A percentile compares a stretch with the other conserved stretches of the same genome.
Evolutionary conservation across 2,329 filamentous ascomycete species (phyloP).

Genomic region (Tolypocladium amazonense): DNA sequence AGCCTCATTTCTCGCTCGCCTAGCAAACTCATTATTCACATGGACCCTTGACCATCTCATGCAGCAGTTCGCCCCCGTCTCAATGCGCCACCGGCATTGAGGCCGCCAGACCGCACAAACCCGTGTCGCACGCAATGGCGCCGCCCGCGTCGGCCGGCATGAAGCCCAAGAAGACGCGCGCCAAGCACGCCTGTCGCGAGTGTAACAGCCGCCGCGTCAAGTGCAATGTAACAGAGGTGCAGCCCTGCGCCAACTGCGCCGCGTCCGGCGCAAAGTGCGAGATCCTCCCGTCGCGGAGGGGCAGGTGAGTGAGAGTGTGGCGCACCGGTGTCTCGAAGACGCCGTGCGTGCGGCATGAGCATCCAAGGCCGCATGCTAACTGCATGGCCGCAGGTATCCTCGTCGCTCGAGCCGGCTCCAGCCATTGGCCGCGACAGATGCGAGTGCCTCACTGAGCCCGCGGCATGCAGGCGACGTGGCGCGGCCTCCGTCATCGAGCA

Average conservation of each 20-base stretch:
- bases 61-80: not conserved
- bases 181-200: conserved; percentile 23
- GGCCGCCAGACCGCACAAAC: not conserved
- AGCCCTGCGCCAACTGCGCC: conserved; percentile 22
- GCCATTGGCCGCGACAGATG: conserved; percentile 5
- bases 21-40: not conserved
- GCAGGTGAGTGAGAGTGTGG: conserved; percentile 13
- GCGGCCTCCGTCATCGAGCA: conserved; percentile 1
- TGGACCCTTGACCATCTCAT: not conserved
- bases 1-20: not conserved
- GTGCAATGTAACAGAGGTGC: conserved; percentile 23
- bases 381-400: conserved; percentile 10
- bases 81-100: not conserved
- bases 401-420: conserved; percentile 10
- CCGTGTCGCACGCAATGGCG: not conserved
- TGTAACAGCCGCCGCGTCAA: conserved; percentile 23
- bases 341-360: too few relatives aligned
- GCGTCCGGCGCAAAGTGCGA: conserved; percentile 16
- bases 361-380: not conserved
- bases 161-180: conserved; percentile 21
- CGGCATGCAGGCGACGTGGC: not conserved
- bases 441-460: conserved; percentile 2
- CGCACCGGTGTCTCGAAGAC: not conserved
- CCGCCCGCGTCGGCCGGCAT: conserved; percentile 1
- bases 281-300: conserved; percentile 21